Conservation (phyloP, 306 rosid species). For the Cicer chorassanicum region DNA sequence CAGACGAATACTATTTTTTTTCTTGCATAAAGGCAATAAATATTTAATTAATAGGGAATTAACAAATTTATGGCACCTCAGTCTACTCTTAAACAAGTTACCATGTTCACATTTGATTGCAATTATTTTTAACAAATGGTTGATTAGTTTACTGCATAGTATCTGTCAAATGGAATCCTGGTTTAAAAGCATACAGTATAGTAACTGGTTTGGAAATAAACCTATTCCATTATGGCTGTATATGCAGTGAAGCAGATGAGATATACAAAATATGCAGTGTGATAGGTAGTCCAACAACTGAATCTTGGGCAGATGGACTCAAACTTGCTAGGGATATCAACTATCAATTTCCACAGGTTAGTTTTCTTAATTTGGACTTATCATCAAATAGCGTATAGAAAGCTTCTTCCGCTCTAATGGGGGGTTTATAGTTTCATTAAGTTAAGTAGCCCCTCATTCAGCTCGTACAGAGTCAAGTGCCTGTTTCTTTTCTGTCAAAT, state of each 20-base stretch:
- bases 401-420: background rate
- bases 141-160: constrained; percentile 10
- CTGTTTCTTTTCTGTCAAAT: background rate
- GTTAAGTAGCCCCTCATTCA: background rate
- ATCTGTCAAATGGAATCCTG: constrained; percentile 1
- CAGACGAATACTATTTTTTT: background rate
- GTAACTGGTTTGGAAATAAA: constrained; percentile 6
- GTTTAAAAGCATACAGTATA: constrained; percentile 23
- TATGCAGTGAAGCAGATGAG: constrained; percentile 90
- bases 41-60: constrained; percentile 12
- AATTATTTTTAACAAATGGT: background rate
- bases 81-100: constrained; percentile 3
- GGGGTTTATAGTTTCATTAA: background rate
- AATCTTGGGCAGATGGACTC: constrained; percentile 85
- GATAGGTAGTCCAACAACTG: constrained; percentile 83
- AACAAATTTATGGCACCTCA: constrained; percentile 17
- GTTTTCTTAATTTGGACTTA: constrained; percentile 25
- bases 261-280: constrained; percentile 89
- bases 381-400: background rate
- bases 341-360: constrained; percentile 88
- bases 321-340: constrained; percentile 85
- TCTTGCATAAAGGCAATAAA: background rate
- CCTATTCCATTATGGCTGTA: constrained; percentile 30
- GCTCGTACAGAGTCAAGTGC: background rate
- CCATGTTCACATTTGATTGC: constrained; percentile 27